Base-by-base conservation (phyloP, 257 asterid species). In the Solanum bukasovii region DNA sequence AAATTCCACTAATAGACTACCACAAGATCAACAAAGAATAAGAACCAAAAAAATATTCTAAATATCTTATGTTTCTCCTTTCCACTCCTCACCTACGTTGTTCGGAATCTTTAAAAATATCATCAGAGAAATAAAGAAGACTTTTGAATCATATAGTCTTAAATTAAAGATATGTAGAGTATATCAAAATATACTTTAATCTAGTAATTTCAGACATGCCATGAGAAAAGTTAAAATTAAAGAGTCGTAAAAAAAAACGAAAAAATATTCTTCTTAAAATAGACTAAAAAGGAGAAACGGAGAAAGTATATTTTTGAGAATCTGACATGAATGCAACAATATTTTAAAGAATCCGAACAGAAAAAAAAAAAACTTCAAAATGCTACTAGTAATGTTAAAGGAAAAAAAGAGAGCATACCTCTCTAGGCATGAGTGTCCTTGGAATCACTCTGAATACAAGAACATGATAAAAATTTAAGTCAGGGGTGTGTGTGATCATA, bases 381-480 rank as follows among this genome's bases (percentile, higher is more conserved):
- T 49, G 61, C 40, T 11, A 14, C 40, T 23, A 23, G 37, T 8
- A 56, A 84, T 38, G 35, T 52, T 6, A 35, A 67, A 46, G 6
- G 56, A 12, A 46, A 63, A 7, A n/a, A 31, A n/a, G 27, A 20
- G 38, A 52, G 1, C 70, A 68, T 89, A 89, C 93, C 93, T 91
- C 93, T 88, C 87, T 88, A 21, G 84, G 90, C 93, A 91, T 84
- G 40, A 91, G 88, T 40, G 91, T 88, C 49, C 88, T 88, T 65
- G 93, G 93, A 71, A 91, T 91, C 18, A 91, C 91, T 11, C 93
- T 91, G 92, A 34, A 90, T 44, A 89, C 73, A 87, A 73, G 27
- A 90, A 84, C 33, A 91, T 84, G 73, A 38, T 70, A 88, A 65
- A 90, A 90, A 33, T 9, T 20, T 40, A 25, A 85, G 68, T 85